Conservation (phyloP, 345 rosid genomes). For the Ceriops zippeliana region DNA sequence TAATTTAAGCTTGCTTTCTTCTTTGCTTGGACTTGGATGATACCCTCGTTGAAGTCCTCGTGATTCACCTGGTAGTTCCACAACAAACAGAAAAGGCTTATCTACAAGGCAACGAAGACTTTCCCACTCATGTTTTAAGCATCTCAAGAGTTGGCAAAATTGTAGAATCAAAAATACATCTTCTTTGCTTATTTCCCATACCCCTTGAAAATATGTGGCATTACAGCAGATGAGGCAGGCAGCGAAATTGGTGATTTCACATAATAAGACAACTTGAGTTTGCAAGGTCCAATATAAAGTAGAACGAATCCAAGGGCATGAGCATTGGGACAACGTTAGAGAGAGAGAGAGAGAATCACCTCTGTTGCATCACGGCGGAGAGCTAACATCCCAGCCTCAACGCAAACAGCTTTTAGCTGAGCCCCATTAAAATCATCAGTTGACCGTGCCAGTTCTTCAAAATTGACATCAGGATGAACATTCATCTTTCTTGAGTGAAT, state of each 20-base stretch:
- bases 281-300: not conserved
- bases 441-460: slow-evolving; percentile 98
- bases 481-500: slow-evolving; percentile 99
- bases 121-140: not conserved
- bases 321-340: not conserved
- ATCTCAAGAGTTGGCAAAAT: not conserved
- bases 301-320: not conserved
- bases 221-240: not conserved
- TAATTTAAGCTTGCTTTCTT: slow-evolving; percentile 98
- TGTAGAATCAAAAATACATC: not conserved
- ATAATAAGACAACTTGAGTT: not conserved
- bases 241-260: not conserved
- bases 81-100: not conserved
- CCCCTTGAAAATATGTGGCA: not conserved
- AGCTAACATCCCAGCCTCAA: slow-evolving; percentile 99
- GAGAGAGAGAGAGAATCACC: slow-evolving; percentile 33
- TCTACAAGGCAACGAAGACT: not conserved
- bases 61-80: slow-evolving; percentile 69
- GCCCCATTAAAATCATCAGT: slow-evolving; percentile 99
- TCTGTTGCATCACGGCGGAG: slow-evolving; percentile 98
- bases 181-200: not conserved
- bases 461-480: slow-evolving; percentile 93
- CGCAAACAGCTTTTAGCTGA: slow-evolving; percentile 96
- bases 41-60: slow-evolving; percentile 98
- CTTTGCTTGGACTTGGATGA: slow-evolving; percentile 99